Base-by-base conservation (phyloP, 2,329 filamentous ascomycete species). In the Botrytis pseudocinerea region DNA sequence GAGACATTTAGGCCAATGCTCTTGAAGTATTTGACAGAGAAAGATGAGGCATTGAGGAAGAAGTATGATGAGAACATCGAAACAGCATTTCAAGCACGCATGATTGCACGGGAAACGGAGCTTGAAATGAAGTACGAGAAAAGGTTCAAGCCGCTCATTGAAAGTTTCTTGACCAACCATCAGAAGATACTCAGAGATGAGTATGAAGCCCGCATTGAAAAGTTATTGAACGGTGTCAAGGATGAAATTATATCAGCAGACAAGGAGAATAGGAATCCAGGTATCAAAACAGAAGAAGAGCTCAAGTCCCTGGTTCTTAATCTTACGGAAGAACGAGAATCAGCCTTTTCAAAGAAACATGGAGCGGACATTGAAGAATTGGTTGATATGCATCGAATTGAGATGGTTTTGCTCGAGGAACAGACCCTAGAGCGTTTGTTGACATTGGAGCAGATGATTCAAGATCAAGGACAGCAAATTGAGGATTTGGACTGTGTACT, bases 71-170 rank as follows among this genome's bases (percentile, higher is more conserved):
- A 68, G 9, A 32, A 72, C 6, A 68, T 72, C 9, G 38, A 60
- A 59, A 51, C 1, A 6, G 32, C 48, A 5, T 72, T 68, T 25
- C 38, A 60, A 48, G 40, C 62, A 18, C 70, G 42, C 16, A 48
- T 72, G 20, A 1, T 18, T 9, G 62, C 65, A 32, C 28, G 70
- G 20, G 70, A 72, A 22, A 65, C 66, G 3, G 62, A 66, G n/a
- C 70, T 72, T 14, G 70, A 72, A 18, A 60, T n/a, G 3, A 72
- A 72, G 42, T 72, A 72, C 9, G 70, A 72, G 10, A 62, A 60
- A 57, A 68, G 25, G 5, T 72, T 72, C 40, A 66, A 68, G 20
- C 62, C 70, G 4, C 22, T 72, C 16, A 72, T 72, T 25, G 38
- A 25, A 46, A 60, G 42, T 4, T 72, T 72, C 28, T 59, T 72